These are phyloP conservation scores for Trametes versicolor DNA, from an alignment of 1,284 basidiomycete species.

Conservation along the genomic window DNA sequence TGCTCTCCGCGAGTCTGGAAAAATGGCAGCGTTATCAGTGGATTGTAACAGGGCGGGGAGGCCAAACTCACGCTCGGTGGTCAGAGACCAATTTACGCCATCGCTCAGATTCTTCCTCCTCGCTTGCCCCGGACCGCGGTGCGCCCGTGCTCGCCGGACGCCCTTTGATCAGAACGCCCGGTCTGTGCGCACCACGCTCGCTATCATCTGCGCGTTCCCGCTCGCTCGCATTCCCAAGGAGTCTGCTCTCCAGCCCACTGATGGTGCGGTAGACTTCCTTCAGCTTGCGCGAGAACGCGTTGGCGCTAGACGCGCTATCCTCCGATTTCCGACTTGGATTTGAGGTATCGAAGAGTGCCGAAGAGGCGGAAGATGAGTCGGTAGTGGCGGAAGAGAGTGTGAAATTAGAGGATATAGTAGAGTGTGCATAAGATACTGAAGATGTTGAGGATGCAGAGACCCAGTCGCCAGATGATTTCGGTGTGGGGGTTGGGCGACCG, in stretches of 20 bases:
- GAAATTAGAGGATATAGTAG: conserved; percentile 75
- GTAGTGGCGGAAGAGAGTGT: conserved; percentile 80
- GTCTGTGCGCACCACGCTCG: conserved; percentile 34
- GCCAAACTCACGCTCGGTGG: conserved; percentile 71
- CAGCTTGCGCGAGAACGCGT: conserved; percentile 77
- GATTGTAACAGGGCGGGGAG: conserved; percentile 8
- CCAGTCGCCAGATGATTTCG: conserved; percentile 72
- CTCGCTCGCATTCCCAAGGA: conserved; percentile 70
- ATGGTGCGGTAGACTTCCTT: conserved; percentile 86
- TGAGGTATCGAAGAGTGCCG: conserved; percentile 62
- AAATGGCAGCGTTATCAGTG: conserved; percentile 7
- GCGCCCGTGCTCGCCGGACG: conserved; percentile 43
- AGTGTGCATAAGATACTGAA: conserved; percentile 71
- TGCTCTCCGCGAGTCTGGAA: conserved; percentile 84
- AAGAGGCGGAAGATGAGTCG: conserved; percentile 75
- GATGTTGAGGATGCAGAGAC: conserved; percentile 81
- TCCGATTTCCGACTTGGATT: conserved; percentile 51
- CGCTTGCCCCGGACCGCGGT: conserved; percentile 45
- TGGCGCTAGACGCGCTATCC: conserved; percentile 65
- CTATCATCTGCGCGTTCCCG: conserved; percentile 49
- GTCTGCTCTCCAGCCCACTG: conserved; percentile 73
- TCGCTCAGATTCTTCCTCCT: conserved; percentile 70
- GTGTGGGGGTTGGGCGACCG: conserved; percentile 55
- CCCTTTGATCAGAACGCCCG: conserved; percentile 63
- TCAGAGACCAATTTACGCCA: conserved; percentile 73